A percentile compares a stretch with the other conserved stretches of the same genome.
Conservation (phyloP, 2,329 filamentous ascomycete genomes). For the Teratosphaeria pseudoeucalypti region DNA sequence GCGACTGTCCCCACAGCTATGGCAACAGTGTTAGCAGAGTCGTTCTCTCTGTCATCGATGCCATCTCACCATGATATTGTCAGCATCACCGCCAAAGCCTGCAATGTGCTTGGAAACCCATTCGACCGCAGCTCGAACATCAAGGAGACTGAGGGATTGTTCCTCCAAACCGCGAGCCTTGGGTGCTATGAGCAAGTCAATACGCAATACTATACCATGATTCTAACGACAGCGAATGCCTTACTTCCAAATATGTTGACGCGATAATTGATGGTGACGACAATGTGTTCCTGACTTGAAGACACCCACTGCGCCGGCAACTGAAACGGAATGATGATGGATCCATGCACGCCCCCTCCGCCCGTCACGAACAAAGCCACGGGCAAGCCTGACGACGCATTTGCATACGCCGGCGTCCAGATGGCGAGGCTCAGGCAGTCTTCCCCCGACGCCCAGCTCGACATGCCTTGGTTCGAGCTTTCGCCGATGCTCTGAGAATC, state of each 20-base stretch:
- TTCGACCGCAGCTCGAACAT: neutral
- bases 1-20: neutral
- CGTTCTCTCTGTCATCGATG: neutral
- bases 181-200: neutral
- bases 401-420: slow-evolving; percentile 30
- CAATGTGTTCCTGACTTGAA: neutral
- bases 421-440: slow-evolving; percentile 39
- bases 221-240: neutral
- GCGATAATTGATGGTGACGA: neutral
- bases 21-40: neutral
- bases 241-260: neutral
- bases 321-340: neutral
- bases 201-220: neutral
- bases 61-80: neutral
- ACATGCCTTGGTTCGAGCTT: neutral
- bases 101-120: neutral
- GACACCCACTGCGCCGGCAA: neutral
- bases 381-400: slow-evolving; percentile 25
- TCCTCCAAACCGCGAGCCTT: neutral
- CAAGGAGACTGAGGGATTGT: neutral
- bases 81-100: neutral
- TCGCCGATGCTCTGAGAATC: neutral
- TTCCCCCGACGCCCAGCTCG: slow-evolving; percentile 3
- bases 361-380: slow-evolving; percentile 39
- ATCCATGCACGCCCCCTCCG: slow-evolving; percentile 22